phyloP scores from a whole-genome alignment of 2,329 filamentous ascomycete genomes.

The Fusarium paranaense region DNA sequence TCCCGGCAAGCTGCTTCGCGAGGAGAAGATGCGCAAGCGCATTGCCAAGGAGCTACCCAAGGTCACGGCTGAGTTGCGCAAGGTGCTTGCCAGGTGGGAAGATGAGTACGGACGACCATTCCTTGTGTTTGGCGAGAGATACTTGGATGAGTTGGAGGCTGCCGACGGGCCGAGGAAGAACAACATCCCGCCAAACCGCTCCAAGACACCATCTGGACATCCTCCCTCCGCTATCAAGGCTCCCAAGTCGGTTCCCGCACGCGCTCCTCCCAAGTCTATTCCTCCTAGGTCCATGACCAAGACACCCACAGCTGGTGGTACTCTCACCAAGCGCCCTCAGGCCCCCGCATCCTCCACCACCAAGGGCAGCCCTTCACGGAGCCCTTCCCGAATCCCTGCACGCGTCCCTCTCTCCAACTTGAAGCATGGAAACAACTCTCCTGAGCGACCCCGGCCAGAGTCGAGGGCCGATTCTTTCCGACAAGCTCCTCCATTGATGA shows the following conservation, averaged over 20 bases:
- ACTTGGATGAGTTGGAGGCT: conserved; percentile 84
- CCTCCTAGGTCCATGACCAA: conserved; percentile 60
- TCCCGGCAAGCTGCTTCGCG: conserved; percentile 89
- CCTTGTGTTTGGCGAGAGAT: conserved; percentile 90
- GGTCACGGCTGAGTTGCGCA: conserved; percentile 84
- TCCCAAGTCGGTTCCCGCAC: conserved; percentile 48
- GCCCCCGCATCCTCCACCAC: conserved; percentile 28
- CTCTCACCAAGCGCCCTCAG: conserved; percentile 46
- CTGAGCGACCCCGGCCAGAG: conserved; percentile 72
- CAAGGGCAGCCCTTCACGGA: conserved; percentile 50
- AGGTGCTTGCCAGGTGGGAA: conserved; percentile 87
- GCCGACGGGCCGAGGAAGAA: conserved; percentile 65
- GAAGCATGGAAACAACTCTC: conserved; percentile 81
- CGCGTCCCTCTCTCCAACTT: conserved; percentile 77
- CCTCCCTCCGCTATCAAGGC: conserved; percentile 59
- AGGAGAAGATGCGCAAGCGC: conserved; percentile 98
- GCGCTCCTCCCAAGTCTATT: conserved; percentile 46
- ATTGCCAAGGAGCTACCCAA: conserved; percentile 97
- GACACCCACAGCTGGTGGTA: conserved; percentile 63
- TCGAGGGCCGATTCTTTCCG: conserved; percentile 61
- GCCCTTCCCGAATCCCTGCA: conserved; percentile 70
- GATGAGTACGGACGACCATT: conserved; percentile 95
- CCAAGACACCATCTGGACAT: conserved; percentile 80
- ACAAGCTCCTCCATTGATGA: conserved; percentile 64
- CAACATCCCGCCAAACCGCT: conserved; percentile 62